A percentile compares a stretch with the other conserved stretches of the same genome.
Evolutionary conservation across 2,329 filamentous ascomycete genomes (phyloP).

Genomic region (Sclerotinia glacialis): DNA sequence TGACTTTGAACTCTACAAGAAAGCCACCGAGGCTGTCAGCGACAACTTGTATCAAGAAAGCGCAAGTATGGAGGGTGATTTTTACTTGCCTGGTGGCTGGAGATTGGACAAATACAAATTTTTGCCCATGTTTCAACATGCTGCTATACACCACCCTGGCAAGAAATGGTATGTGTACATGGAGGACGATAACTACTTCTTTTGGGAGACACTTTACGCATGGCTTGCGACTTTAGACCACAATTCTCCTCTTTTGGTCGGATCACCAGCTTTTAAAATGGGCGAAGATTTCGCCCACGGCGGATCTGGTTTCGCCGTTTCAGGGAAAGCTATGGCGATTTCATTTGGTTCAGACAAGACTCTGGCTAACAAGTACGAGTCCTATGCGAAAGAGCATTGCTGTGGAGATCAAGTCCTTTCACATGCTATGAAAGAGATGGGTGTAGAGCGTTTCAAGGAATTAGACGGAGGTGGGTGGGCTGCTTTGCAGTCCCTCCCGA

Average conservation of each 20-base stretch:
- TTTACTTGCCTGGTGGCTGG: slow-evolving; percentile 43
- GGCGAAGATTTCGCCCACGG: slow-evolving; percentile 53
- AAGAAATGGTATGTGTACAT: slow-evolving; percentile 60
- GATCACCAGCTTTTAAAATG: slow-evolving; percentile 46
- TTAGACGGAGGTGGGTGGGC: slow-evolving; percentile 24
- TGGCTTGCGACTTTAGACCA: slow-evolving; percentile 49
- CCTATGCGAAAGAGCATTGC: slow-evolving; percentile 22
- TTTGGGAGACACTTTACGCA: slow-evolving; percentile 51
- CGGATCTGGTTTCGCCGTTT: slow-evolving; percentile 55
- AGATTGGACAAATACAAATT: slow-evolving; percentile 62
- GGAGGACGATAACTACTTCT: slow-evolving; percentile 57
- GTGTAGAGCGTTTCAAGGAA: slow-evolving; percentile 20
- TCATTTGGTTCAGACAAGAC: slow-evolving; percentile 21
- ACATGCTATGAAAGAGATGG: slow-evolving; percentile 20
- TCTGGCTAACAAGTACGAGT: slow-evolving; percentile 19
- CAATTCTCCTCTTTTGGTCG: slow-evolving; percentile 46
- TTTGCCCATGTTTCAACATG: slow-evolving; percentile 56
- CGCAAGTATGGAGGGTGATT: slow-evolving; percentile 26
- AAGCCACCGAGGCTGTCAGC: slow-evolving; percentile 14
- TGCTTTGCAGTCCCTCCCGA: slow-evolving; percentile 22
- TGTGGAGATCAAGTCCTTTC: slow-evolving; percentile 26
- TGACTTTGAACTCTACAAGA: slow-evolving; percentile 25
- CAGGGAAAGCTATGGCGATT: slow-evolving; percentile 48
- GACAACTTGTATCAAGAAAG: slow-evolving; percentile 26
- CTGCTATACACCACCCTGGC: slow-evolving; percentile 49